Evolutionary conservation across 2,329 filamentous ascomycete species (phyloP), one percentile per base, ranked within the genome.

Genomic region (Phaeophleospora eucalypticola): DNA sequence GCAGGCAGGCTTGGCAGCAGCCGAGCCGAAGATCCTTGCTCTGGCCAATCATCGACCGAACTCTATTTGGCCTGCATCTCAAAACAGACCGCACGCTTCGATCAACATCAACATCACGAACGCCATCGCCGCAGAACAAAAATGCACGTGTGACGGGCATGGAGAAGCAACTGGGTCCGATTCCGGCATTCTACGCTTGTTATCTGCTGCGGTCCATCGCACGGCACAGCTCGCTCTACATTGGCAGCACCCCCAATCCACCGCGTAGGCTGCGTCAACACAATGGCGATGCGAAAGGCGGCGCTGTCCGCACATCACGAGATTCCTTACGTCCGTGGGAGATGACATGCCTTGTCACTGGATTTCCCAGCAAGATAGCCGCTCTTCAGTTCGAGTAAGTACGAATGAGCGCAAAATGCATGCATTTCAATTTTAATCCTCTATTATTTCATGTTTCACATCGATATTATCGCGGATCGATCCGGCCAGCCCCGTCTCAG

Each of bases 301-400:
- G 93, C 29, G 93, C 93, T 21, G 80, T 75, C 21, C 79, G 83
- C 38, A 98, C 93, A 0, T 80, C 84, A 9, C 77, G 80, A 43
- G 68, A 73, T 38, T 81, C 69, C 3, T 69, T 90, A 51, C 79
- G 88, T 35, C 93, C 93, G 0, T 97, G 93, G 89, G 87, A 95
- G 63, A 94, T 95, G 86, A 80, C 87, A 2, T 83, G 82, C 34
- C 74, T 96, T 4, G 86, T 97, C 1, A 86, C 87, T 4, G 91
- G 91, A 0, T 98, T 98, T 56, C 89, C 87, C 0, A 91, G 86
- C 56, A 84, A 84, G 60, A 81, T 91, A 29, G 89, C 87, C 0
- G 93, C 93, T 1, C 71, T 98, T 53, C 91, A 97, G 63, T 97
- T 98, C 63, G 91, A 97, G 86, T 93, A 75, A 64, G 82, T 74